Percentiles rank a stretch among this genome's conserved stretches.
These are phyloP conservation scores for Citrus unshiu DNA, from an alignment of 345 rosid species.

Conservation along the genomic window DNA sequence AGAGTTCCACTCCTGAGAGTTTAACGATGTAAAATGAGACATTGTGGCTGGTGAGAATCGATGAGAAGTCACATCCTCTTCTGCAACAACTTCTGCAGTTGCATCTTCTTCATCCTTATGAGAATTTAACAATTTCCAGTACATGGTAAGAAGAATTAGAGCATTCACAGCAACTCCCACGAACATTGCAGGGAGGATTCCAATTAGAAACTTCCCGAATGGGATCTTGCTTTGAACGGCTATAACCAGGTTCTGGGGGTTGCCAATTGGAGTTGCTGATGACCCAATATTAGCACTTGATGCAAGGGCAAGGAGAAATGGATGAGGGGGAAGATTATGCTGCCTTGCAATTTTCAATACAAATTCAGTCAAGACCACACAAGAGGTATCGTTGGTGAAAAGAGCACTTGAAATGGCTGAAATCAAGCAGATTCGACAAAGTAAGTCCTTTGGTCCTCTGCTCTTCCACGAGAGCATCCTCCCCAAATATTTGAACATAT, in stretches of 20 bases:
- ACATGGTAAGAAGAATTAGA: conserved; percentile 52
- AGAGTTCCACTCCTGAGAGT: conserved; percentile 43
- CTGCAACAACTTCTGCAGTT: conserved; percentile 34
- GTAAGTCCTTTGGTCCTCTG: conserved; percentile 66
- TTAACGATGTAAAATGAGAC: conserved; percentile 41
- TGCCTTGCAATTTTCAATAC: conserved; percentile 76
- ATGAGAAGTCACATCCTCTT: conserved; percentile 55
- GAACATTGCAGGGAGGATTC: conserved; percentile 68
- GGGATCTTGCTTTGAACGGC: conserved; percentile 67
- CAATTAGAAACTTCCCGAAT: conserved; percentile 54
- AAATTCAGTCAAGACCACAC: conserved; percentile 80
- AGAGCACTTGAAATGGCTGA: conserved; percentile 79
- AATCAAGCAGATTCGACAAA: conserved; percentile 61
- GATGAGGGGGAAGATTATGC: conserved; percentile 76
- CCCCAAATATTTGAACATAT: conserved; percentile 73
- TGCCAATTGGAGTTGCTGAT: conserved; percentile 83
- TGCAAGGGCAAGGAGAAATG: conserved; percentile 77
- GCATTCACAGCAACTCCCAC: conserved; percentile 61
- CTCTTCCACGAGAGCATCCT: conserved; percentile 69
- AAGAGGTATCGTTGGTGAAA: conserved; percentile 82
- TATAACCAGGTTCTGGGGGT: conserved; percentile 82
- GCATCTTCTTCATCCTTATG: conserved; percentile 57
- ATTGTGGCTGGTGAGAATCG: conserved; percentile 70
- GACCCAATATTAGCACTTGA: conserved; percentile 89
- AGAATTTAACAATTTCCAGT: conserved; percentile 58